These are phyloP conservation scores for Pterocarpus macrocarpus DNA, from an alignment of 306 rosid genomes.

Conservation along the genomic window DNA sequence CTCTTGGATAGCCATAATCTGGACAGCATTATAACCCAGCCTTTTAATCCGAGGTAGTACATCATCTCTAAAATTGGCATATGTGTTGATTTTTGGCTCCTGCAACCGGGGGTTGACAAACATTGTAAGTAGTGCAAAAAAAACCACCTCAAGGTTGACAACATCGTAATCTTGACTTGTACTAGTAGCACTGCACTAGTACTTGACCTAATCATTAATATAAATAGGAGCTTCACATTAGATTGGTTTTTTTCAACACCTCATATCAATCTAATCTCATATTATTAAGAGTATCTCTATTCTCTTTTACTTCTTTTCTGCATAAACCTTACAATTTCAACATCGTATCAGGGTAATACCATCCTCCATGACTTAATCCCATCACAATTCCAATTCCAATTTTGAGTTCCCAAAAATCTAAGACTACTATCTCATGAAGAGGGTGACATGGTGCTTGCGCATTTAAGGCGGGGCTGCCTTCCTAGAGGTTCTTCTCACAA, in stretches of 20 bases:
- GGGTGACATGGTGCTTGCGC: too few relatives aligned
- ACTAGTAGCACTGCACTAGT: too few relatives aligned
- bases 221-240: too few relatives aligned
- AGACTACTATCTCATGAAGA: background rate
- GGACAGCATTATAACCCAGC: conserved; percentile 99
- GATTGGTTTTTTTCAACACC: background rate
- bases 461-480: too few relatives aligned
- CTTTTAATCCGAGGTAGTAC: conserved; percentile 68
- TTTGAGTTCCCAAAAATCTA: background rate
- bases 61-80: conserved; percentile 87
- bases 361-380: background rate
- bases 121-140: too few relatives aligned
- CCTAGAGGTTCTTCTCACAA: too few relatives aligned
- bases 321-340: background rate
- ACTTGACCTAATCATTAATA: too few relatives aligned
- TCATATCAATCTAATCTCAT: background rate
- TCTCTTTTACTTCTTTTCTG: background rate
- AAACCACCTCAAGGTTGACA: conserved; percentile 42
- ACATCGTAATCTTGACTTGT: conserved; percentile 1
- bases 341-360: background rate
- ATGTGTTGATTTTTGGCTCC: conserved; percentile 90
- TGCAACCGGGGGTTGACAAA: conserved; percentile 33
- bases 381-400: background rate
- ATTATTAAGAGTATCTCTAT: background rate
- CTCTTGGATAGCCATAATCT: conserved; percentile 99